Percentiles rank a stretch among this genome's conserved stretches.
These are phyloP conservation scores for Colletotrichum limetticola DNA, from an alignment of 2,329 filamentous ascomycete species.

Conservation along the genomic window DNA sequence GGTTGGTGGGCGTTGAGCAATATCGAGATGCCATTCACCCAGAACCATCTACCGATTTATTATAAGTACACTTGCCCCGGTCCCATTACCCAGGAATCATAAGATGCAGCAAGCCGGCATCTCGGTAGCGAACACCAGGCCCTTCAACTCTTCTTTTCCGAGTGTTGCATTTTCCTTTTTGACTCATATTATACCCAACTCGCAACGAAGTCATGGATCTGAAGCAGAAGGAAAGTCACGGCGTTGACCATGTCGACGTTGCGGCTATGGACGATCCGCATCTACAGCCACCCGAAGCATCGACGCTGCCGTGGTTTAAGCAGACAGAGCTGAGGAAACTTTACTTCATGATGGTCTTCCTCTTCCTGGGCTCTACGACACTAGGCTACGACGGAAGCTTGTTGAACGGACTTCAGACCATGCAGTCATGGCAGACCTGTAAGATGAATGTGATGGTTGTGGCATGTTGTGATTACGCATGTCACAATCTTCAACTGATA, in stretches of 20 bases:
- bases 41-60: background rate
- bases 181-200: no score
- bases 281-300: conserved; percentile 17
- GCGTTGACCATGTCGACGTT: conserved; percentile 12
- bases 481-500: background rate
- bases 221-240: conserved; percentile 22
- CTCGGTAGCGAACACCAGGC: background rate
- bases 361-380: conserved; percentile 47
- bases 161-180: background rate
- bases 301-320: conserved; percentile 42
- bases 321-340: conserved; percentile 45
- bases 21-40: conserved; percentile 1
- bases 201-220: background rate
- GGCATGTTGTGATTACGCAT: background rate
- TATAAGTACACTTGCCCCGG: conserved; percentile 16
- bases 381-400: conserved; percentile 55
- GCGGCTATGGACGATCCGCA: background rate
- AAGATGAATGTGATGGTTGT: conserved; percentile 33
- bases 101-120: background rate
- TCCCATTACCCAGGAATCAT: background rate
- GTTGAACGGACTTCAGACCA: conserved; percentile 58
- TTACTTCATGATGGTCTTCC: conserved; percentile 45
- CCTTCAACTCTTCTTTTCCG: background rate
- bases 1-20: background rate
- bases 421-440: conserved; percentile 54